phyloP scores from a whole-genome alignment of 805 yeast genomes.

The Isabelozyma rhagii region DNA sequence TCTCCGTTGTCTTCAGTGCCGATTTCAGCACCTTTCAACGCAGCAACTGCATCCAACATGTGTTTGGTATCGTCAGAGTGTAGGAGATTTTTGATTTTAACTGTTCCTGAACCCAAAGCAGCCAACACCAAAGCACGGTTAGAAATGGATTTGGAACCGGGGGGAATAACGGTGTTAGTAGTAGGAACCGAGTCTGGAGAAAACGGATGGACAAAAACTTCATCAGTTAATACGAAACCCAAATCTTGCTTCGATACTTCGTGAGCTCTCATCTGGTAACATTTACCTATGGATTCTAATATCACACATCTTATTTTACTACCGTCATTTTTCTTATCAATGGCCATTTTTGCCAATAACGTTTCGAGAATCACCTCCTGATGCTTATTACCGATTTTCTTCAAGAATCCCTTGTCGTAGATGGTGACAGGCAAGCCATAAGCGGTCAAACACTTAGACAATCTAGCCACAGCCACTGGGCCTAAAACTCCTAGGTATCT shows the following conservation, averaged over 20 bases:
- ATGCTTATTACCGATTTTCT: conserved; percentile 63
- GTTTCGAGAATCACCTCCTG: conserved; percentile 68
- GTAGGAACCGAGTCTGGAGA: conserved; percentile 25
- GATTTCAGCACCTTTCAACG: conserved; percentile 77
- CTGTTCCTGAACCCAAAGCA: conserved; percentile 83
- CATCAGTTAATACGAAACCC: conserved; percentile 79
- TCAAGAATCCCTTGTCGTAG: conserved; percentile 63
- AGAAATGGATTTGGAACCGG: conserved; percentile 96
- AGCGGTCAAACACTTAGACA: conserved; percentile 76
- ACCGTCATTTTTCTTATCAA: conserved; percentile 96
- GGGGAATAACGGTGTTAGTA: conserved; percentile 65
- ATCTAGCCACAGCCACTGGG: conserved; percentile 91
- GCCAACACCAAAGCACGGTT: conserved; percentile 93
- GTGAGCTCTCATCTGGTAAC: conserved; percentile 86
- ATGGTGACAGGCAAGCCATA: conserved; percentile 83
- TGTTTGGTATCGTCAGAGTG: conserved; percentile 96
- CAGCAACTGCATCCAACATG: conserved; percentile 84
- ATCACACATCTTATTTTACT: conserved; percentile 83
- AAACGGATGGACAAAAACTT: conserved; percentile 65
- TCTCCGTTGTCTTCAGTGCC: conserved; percentile 86
- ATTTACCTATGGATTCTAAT: conserved; percentile 80
- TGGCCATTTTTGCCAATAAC: conserved; percentile 81
- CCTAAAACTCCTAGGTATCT: conserved; percentile 84
- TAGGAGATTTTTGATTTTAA: conserved; percentile 77
- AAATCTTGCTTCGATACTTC: conserved; percentile 78